These are phyloP conservation scores for Phytophthora sp. DNA, from an alignment of 352 stramenopile species.

Conservation along the genomic window DNA sequence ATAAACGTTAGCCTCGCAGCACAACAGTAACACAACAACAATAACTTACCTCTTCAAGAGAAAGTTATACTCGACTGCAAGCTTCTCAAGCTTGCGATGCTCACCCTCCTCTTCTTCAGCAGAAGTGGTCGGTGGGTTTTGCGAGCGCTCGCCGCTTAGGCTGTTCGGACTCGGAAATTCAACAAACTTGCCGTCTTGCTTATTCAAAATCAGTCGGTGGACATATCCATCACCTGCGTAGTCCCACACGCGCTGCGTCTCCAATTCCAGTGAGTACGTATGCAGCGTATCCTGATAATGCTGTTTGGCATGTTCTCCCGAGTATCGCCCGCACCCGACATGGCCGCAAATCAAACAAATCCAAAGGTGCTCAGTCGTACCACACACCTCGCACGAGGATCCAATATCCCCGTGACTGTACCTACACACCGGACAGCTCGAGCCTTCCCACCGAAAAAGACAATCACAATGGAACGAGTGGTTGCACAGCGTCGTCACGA, in stretches of 20 bases:
- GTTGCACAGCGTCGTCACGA: conserved; percentile 98
- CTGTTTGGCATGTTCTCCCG: conserved; percentile 93
- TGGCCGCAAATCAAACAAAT: conserved; percentile 97
- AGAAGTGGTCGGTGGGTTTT: conserved; percentile 61
- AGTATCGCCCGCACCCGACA: conserved; percentile 96
- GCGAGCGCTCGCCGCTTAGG: conserved; percentile 71
- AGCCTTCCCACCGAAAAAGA: conserved; percentile 94
- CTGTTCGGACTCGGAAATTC: conserved; percentile 92
- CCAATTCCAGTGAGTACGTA: conserved; percentile 95
- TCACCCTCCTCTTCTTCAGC: conserved; percentile 92
- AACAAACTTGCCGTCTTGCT: conserved; percentile 95
- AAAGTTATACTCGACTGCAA: conserved; percentile 96
- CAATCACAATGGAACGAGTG: conserved; percentile 98
- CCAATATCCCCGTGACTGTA: conserved; percentile 96
- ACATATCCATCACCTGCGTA: conserved; percentile 93
- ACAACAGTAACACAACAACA: background rate
- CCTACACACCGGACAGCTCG: conserved; percentile 96
- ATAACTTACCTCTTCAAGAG: conserved; percentile 89
- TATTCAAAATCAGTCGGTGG: conserved; percentile 89
- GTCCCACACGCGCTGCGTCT: conserved; percentile 96
- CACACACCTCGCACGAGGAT: conserved; percentile 94
- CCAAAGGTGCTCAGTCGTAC: conserved; percentile 94
- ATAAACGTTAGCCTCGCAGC: background rate
- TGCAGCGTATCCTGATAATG: conserved; percentile 95
- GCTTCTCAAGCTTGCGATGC: conserved; percentile 96